Evolutionary conservation across 1,139 yeast species (phyloP).

Genomic region (Debaryomycetaceae sp.): DNA sequence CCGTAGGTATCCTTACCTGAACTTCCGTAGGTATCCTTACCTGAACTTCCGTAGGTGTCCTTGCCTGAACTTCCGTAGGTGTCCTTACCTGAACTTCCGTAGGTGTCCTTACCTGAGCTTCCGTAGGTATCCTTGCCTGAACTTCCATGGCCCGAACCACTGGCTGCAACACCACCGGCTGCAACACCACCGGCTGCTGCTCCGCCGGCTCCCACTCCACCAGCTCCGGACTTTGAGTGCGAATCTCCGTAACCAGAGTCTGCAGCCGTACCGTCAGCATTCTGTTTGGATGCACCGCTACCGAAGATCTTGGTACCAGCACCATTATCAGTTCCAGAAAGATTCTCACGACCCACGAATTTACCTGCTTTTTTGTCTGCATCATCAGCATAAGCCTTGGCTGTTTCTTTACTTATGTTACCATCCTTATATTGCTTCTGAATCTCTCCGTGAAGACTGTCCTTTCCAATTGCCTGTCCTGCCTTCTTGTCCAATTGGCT

Average conservation of each 20-base stretch:
- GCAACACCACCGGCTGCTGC: slow-evolving; percentile 12
- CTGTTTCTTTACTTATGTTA: slow-evolving; percentile 24
- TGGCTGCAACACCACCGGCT: not conserved
- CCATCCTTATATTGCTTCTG: slow-evolving; percentile 28
- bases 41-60: slow-evolving; percentile 7
- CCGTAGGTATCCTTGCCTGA: slow-evolving; percentile 11
- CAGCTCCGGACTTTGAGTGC: slow-evolving; percentile 1
- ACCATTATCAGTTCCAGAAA: slow-evolving; percentile 29
- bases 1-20: not conserved
- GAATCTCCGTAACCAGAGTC: slow-evolving; percentile 1
- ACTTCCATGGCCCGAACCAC: slow-evolving; percentile 11
- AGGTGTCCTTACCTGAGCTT: not conserved
- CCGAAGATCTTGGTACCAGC: slow-evolving; percentile 21
- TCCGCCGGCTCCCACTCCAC: slow-evolving; percentile 3
- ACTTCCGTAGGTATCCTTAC: slow-evolving; percentile 9
- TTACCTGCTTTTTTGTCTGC: slow-evolving; percentile 28
- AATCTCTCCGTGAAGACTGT: slow-evolving; percentile 20
- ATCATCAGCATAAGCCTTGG: slow-evolving; percentile 24
- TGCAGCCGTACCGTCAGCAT: slow-evolving; percentile 6
- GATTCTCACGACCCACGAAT: slow-evolving; percentile 24
- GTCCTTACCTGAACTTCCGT: slow-evolving; percentile 1
- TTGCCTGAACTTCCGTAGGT: slow-evolving; percentile 2
- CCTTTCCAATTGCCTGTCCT: slow-evolving; percentile 21
- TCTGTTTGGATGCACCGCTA: slow-evolving; percentile 3
- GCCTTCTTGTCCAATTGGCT: slow-evolving; percentile 17